Evolutionary conservation across 371 early-diverging fungal species (phyloP), one percentile per base, ranked within the genome.

Genomic region (Rhizopus sp.): DNA sequence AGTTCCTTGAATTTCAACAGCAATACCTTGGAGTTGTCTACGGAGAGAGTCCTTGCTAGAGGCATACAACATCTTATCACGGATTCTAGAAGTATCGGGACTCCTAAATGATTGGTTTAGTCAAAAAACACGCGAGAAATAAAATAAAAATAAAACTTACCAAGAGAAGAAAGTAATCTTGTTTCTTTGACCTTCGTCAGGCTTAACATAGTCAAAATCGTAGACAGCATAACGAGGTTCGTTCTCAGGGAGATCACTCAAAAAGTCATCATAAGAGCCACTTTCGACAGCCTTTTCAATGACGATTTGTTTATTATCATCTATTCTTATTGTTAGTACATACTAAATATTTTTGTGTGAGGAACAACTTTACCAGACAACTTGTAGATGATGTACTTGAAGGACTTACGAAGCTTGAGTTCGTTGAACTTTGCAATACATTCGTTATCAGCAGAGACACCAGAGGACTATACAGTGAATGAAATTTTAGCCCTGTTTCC

Each of bases 21-120:
- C 83, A 56, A 94, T 58, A 53, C 95, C 96, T 42, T 81, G 83
- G 51, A 95, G 82, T 50, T 72, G 69, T 73, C 78, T 87, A 70
- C 91, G 87, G 40, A 97, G 67, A 50, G 87, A 88, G 40, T 89
- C 89, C 79, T 92, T 94, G 81, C 88, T 88, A 53, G 93, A 85
- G 50, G 97, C 88, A 80, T 94, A 96, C 66, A 95, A 44, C 97
- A 97, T 97, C 87, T 94, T 95, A 63, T 79, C 55, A 70, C 83
- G 88, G 61, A 94, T 69, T 66, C 81, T 87, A 53, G 94, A 75
- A 10, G 60, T 72, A 64, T 95, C 95, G 23, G 97, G 97, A 23
- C 88, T 72, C 93, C 93, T 93, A 73, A n/a, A 48, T 31, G 31
- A 44, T 16, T 10, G 8, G 29, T 15, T 16, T 45, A 38, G 10